These are phyloP conservation scores for Mycena olivaceomarginata DNA, from an alignment of 768 basidiomycete genomes.

Conservation along the genomic window DNA sequence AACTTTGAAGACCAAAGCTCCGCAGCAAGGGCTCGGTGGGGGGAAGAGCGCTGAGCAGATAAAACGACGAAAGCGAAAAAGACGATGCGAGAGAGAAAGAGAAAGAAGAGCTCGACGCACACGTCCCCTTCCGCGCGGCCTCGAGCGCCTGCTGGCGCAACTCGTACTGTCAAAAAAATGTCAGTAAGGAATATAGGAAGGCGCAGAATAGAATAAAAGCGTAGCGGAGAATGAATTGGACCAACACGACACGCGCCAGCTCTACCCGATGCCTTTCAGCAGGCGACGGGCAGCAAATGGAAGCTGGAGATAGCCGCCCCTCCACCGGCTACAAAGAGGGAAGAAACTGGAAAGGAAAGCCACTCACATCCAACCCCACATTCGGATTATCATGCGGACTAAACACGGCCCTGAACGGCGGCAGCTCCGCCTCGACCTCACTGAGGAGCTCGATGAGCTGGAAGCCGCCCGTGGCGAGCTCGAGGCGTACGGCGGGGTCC, in stretches of 20 bases:
- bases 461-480: constrained; percentile 54
- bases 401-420: constrained; percentile 70
- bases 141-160: constrained; percentile 34
- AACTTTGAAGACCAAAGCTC: no score
- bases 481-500: constrained; percentile 43
- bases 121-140: constrained; percentile 25
- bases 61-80: not conserved
- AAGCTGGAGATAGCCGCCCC: no score
- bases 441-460: constrained; percentile 62
- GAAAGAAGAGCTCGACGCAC: constrained; percentile 18
- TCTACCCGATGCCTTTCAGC: no score
- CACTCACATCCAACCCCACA: constrained; percentile 53
- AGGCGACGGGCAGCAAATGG: not conserved
- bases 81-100: not conserved
- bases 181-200: no score
- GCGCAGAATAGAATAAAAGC: not conserved
- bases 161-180: constrained; percentile 12
- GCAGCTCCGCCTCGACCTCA: constrained; percentile 62
- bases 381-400: constrained; percentile 71
- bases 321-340: no score
- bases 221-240: not conserved
- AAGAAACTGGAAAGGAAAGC: not conserved
- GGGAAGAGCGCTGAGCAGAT: not conserved
- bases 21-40: no score
- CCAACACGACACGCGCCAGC: no score